Evolutionary conservation across 2,329 filamentous ascomycete species (phyloP).

Genomic region (Pseudogymnoascus sp.): DNA sequence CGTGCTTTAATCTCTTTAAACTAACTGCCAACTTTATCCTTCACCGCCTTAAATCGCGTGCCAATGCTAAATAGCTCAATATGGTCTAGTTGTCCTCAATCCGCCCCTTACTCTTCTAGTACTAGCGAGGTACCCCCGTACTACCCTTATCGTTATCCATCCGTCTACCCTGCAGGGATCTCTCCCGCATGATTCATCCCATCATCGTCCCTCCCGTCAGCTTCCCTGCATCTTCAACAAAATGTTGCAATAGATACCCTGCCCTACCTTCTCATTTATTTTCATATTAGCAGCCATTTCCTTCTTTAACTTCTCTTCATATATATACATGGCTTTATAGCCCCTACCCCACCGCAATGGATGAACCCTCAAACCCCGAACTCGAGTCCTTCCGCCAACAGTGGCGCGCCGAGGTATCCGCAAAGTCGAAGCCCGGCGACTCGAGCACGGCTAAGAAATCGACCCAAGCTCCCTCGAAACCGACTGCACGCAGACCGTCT

Average conservation of each 20-base stretch:
- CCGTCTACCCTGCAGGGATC: not conserved
- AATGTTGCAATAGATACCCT: slow-evolving; percentile 1
- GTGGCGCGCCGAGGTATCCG: slow-evolving; percentile 66
- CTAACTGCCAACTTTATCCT: not conserved
- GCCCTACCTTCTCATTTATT: not conserved
- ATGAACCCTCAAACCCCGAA: slow-evolving; percentile 53
- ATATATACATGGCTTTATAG: not conserved
- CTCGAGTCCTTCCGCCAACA: slow-evolving; percentile 78
- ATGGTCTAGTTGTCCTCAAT: not conserved
- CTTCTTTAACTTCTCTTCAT: not conserved
- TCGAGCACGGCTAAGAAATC: not conserved
- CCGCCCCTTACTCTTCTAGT: not conserved
- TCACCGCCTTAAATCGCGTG: not conserved
- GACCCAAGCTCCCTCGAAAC: not conserved
- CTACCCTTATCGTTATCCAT: slow-evolving; percentile 1
- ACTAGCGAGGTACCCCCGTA: not conserved
- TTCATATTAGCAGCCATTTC: not conserved
- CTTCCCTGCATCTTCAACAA: not conserved
- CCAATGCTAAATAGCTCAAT: not conserved
- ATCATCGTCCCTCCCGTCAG: not conserved
- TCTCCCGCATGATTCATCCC: slow-evolving; percentile 5
- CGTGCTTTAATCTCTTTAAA: not conserved
- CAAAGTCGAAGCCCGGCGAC: slow-evolving; percentile 17
- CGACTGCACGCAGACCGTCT: not conserved
- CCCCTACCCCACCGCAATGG: slow-evolving; percentile 9